A percentile compares a stretch with the other conserved stretches of the same genome.
These are phyloP conservation scores for Pholiota conissans DNA, from an alignment of 768 basidiomycete genomes.

Conservation along the genomic window DNA sequence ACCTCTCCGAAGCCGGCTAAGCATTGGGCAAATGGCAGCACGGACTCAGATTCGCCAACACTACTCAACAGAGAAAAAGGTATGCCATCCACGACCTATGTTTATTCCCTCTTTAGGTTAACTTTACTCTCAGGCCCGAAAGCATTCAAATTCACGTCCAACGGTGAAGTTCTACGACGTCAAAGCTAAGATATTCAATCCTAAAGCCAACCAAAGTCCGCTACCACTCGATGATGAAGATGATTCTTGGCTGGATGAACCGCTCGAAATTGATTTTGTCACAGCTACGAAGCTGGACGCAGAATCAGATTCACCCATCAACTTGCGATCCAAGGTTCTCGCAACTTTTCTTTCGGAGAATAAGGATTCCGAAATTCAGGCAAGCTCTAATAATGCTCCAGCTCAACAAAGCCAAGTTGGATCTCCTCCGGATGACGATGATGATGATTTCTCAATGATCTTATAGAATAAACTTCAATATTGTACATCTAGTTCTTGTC, in stretches of 20 bases:
- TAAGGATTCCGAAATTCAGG: not conserved
- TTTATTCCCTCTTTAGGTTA: not conserved
- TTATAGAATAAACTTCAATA: not conserved
- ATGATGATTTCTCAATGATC: constrained; percentile 7
- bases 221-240: constrained; percentile 3
- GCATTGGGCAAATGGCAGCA: constrained; percentile 2
- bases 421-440: not conserved
- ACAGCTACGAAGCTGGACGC: not conserved
- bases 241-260: constrained; percentile 8
- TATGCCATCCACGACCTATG: not conserved
- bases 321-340: not conserved
- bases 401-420: not conserved
- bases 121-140: constrained; percentile 8
- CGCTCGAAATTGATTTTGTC: not conserved
- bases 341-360: not conserved
- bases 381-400: no score
- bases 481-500: no score
- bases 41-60: constrained; percentile 22
- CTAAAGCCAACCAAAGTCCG: not conserved
- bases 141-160: not conserved
- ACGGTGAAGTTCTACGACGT: constrained; percentile 10
- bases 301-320: not conserved
- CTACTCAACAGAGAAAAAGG: constrained; percentile 17
- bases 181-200: constrained; percentile 5
- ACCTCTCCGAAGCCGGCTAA: constrained; percentile 6